A percentile compares a stretch with the other conserved stretches of the same genome.
Conservation (phyloP, 805 yeast genomes). For the Ogataea wickerhamii region DNA sequence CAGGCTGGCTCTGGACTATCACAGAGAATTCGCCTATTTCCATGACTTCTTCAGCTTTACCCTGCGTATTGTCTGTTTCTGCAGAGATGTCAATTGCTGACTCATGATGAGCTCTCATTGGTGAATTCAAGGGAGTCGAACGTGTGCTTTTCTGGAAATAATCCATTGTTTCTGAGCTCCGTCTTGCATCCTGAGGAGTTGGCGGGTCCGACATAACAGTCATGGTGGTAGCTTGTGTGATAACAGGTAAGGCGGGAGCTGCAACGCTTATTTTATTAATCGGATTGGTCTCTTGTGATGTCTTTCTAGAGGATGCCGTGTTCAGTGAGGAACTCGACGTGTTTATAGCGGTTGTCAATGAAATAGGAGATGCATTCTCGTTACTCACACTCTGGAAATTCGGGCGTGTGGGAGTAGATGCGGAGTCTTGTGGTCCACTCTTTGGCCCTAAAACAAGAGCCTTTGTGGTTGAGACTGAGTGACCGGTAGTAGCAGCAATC, state of each 20-base stretch:
- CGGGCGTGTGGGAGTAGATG: neutral
- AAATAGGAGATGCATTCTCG: constrained; percentile 13
- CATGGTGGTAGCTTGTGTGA: constrained; percentile 35
- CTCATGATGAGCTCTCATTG: too few relatives aligned
- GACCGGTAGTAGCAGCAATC: constrained; percentile 6
- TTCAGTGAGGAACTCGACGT: constrained; percentile 16
- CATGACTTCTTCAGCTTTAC: too few relatives aligned
- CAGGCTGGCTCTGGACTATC: too few relatives aligned
- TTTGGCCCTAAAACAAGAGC: neutral
- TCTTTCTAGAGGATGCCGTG: constrained; percentile 20
- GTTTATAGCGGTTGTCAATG: constrained; percentile 10
- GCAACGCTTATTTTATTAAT: constrained; percentile 28
- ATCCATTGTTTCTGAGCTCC: constrained; percentile 14
- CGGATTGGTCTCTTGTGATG: constrained; percentile 26
- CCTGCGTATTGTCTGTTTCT: too few relatives aligned
- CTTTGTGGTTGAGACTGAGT: neutral
- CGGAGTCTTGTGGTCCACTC: neutral
- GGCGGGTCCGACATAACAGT: constrained; percentile 26
- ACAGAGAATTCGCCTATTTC: too few relatives aligned
- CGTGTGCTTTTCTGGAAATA: constrained; percentile 7
- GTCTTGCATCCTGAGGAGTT: constrained; percentile 15
- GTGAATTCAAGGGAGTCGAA: constrained; percentile 12
- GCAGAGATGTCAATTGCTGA: too few relatives aligned
- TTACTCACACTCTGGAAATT: constrained; percentile 7
- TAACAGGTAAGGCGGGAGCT: constrained; percentile 34